These are phyloP conservation scores for Barbatosphaeria neglecta DNA, from an alignment of 495 filamentous ascomycete genomes.

Conservation along the genomic window DNA sequence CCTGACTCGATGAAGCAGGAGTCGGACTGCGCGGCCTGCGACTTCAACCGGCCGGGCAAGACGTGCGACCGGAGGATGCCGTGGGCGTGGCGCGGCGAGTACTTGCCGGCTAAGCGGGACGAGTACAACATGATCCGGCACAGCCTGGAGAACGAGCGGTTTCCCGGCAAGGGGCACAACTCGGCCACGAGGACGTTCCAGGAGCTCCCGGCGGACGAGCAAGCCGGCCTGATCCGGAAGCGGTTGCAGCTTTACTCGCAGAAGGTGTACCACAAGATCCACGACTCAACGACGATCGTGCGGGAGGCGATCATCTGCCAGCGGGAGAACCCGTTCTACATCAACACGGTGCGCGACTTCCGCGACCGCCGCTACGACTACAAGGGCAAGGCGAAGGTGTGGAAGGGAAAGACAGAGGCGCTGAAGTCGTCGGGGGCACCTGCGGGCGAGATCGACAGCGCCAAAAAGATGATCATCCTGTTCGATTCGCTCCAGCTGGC, in stretches of 20 bases:
- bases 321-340: constrained; percentile 96
- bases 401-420: constrained; percentile 89
- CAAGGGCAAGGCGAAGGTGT: constrained; percentile 95
- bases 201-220: constrained; percentile 74
- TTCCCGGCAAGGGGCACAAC: constrained; percentile 64
- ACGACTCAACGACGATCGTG: constrained; percentile 85
- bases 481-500: constrained; percentile 95
- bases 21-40: constrained; percentile 90
- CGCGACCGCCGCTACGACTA: constrained; percentile 95
- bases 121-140: constrained; percentile 99
- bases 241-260: constrained; percentile 87
- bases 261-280: constrained; percentile 99
- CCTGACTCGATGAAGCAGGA: constrained; percentile 97
- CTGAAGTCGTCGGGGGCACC: constrained; percentile 73
- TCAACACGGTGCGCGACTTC: constrained; percentile 90
- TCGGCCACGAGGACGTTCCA: constrained; percentile 62
- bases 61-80: constrained; percentile 91
- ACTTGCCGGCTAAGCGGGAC: constrained; percentile 85
- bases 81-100: constrained; percentile 98
- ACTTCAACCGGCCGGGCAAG: constrained; percentile 97
- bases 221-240: constrained; percentile 71
- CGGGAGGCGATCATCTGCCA: constrained; percentile 97
- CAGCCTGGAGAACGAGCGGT: constrained; percentile 84
- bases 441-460: constrained; percentile 70
- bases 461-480: constrained; percentile 96